Evolutionary conservation across 768 basidiomycete genomes (phyloP), one percentile per base, ranked within the genome.

Genomic region (Trametes elegans): DNA sequence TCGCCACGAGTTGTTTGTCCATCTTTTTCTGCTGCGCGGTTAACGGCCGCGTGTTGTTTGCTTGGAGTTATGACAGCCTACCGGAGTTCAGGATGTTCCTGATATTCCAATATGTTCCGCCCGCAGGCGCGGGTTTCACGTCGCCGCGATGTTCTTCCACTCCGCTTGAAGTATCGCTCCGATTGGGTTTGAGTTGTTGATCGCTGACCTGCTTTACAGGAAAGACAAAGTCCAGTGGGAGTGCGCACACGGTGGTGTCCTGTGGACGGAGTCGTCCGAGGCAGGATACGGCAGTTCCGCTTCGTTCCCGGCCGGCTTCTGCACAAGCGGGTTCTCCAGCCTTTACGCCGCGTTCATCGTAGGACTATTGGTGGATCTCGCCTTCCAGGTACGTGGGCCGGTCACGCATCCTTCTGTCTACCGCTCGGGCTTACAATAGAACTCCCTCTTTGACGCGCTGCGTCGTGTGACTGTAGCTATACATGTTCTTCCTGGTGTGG

Each of bases 401-500:
- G 70, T 70, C 45, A 48, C 34, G 55, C 55, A 57, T 54, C 58
- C 41, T 59, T 53, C 41, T 36, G 44, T 29, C 42, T 36, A 51
- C 54, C 60, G 55, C 64, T 61, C 49, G 57, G 27, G 62, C 59
- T 54, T 16, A 54, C 49, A 4, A 36, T 40, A 18, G 56, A 60
- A 60, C 66, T 64, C n/a, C 64, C 69, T 66, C 56, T 34, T 50
- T 36, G 29, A 42, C 57, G 36, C 28, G 45, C 24, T 28, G 38
- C 26, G 57, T 21, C 62, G 21, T 60, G 34, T 47, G 46, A 43
- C 59, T 34, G 47, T 62, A 88, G 87, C 64, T 85, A 46, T 88
- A 89, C 76, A 85, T 88, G 84, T 82, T 79, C 69, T 87, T 89
- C 76, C 71, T 88, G 69, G 76, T 75, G 64, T 90, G 86, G 87